These are phyloP conservation scores for Talaromyces islandicus DNA, from an alignment of 2,329 filamentous ascomycete species.

Conservation along the genomic window DNA sequence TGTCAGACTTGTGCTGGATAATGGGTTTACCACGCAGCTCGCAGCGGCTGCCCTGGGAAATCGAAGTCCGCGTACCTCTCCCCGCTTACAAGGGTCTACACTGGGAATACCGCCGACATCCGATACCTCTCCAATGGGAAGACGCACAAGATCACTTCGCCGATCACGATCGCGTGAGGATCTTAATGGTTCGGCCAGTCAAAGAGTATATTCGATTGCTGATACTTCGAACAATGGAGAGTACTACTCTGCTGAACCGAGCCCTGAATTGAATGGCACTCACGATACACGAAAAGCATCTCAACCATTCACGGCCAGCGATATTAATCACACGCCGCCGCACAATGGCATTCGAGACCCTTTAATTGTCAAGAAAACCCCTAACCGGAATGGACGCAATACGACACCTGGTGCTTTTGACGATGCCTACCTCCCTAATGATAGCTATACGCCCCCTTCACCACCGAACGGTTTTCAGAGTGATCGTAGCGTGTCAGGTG, in stretches of 20 bases:
- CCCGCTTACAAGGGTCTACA: background rate
- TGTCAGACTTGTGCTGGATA: slow-evolving; percentile 7
- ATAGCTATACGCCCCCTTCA: background rate
- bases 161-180: slow-evolving; percentile 9
- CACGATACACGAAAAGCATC: background rate
- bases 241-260: slow-evolving; percentile 1
- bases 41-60: slow-evolving; percentile 7
- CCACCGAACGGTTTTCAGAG: slow-evolving; percentile 3
- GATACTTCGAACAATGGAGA: background rate
- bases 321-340: slow-evolving; percentile 9
- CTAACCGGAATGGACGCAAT: background rate
- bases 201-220: background rate
- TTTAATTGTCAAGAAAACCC: background rate
- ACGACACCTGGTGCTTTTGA: background rate
- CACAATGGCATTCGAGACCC: slow-evolving; percentile 8
- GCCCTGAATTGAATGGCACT: background rate
- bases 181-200: slow-evolving; percentile 4
- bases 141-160: slow-evolving; percentile 6
- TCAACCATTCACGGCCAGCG: slow-evolving; percentile 1
- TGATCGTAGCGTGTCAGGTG: background rate
- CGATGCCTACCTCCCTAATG: background rate
- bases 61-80: background rate
- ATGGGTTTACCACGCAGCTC: slow-evolving; percentile 3
- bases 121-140: background rate
- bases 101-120: background rate